A percentile compares a stretch with the other conserved stretches of the same genome.
Conservation (phyloP, 1,284 basidiomycete species). For the Cryptococcus sp. region DNA sequence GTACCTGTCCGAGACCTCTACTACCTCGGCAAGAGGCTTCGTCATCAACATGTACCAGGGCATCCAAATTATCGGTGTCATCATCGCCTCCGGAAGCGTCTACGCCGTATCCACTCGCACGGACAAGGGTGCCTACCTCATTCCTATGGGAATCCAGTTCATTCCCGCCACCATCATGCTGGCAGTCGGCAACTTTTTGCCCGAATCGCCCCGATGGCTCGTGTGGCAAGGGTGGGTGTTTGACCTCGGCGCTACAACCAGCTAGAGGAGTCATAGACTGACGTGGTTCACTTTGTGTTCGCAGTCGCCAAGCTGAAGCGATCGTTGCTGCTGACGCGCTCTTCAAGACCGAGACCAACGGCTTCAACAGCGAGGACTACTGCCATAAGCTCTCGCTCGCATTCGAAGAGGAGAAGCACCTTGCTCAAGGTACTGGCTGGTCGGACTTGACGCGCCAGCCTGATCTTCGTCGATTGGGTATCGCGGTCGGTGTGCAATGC, state of each 20-base stretch:
- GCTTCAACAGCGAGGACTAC: constrained; percentile 23
- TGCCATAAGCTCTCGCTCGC: constrained; percentile 23
- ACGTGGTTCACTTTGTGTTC: not conserved
- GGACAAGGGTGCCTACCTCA: constrained; percentile 22
- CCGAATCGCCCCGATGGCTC: constrained; percentile 32
- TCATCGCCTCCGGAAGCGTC: constrained; percentile 28
- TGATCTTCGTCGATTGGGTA: constrained; percentile 24
- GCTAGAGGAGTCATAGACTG: not conserved
- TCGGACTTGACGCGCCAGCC: constrained; percentile 19
- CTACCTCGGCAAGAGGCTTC: constrained; percentile 24
- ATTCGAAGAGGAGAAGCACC: constrained; percentile 25
- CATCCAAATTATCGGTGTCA: constrained; percentile 30
- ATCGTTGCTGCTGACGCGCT: constrained; percentile 17
- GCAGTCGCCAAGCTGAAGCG: constrained; percentile 21
- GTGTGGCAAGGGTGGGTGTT: constrained; percentile 24
- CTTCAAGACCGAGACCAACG: constrained; percentile 17
- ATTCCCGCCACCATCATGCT: constrained; percentile 26
- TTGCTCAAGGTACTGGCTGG: constrained; percentile 12
- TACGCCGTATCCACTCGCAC: constrained; percentile 24
- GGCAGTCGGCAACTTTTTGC: constrained; percentile 14
- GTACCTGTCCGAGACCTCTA: constrained; percentile 28
- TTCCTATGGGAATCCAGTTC: constrained; percentile 33
- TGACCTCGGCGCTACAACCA: too few species aligned
- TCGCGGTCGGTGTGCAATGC: constrained; percentile 28
- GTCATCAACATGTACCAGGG: constrained; percentile 32